These are phyloP conservation scores for Zygosaccharomyces lentus DNA, from an alignment of 805 yeast species.

Conservation along the genomic window DNA sequence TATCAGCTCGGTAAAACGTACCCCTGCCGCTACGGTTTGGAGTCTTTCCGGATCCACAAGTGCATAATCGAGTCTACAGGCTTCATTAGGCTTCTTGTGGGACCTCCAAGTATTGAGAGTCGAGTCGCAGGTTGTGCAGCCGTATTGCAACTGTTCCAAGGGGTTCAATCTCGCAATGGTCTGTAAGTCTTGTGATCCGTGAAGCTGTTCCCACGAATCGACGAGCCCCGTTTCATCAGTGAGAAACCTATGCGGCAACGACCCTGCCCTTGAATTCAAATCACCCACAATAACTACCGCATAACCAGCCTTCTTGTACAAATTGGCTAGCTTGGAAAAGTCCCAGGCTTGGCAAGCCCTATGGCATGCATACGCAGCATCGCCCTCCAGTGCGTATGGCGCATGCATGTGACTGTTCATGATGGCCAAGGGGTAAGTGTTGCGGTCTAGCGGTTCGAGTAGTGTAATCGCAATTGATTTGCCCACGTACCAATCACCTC, in stretches of 20 bases:
- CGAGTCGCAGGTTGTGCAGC: constrained; percentile 91
- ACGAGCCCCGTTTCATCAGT: constrained; percentile 61
- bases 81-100: constrained; percentile 51
- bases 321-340: constrained; percentile 59
- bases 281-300: constrained; percentile 91
- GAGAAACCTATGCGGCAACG: constrained; percentile 72
- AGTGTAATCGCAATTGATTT: constrained; percentile 77
- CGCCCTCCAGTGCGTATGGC: constrained; percentile 79
- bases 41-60: constrained; percentile 58
- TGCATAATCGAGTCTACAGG: constrained; percentile 88
- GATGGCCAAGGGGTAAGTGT: constrained; percentile 60
- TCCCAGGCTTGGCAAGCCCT: constrained; percentile 97
- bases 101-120: constrained; percentile 80
- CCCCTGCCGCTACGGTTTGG: constrained; percentile 57
- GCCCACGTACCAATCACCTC: constrained; percentile 98
- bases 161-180: constrained; percentile 47
- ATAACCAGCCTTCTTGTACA: constrained; percentile 68
- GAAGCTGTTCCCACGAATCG: constrained; percentile 78
- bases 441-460: constrained; percentile 47
- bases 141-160: constrained; percentile 57
- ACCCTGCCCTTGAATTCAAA: constrained; percentile 82
- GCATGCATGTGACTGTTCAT: constrained; percentile 97
- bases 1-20: constrained; percentile 65
- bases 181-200: constrained; percentile 45
- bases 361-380: constrained; percentile 85